phyloP scores from a whole-genome alignment of 2,329 filamentous ascomycete species.

The Penicillium psychrosexuale region DNA sequence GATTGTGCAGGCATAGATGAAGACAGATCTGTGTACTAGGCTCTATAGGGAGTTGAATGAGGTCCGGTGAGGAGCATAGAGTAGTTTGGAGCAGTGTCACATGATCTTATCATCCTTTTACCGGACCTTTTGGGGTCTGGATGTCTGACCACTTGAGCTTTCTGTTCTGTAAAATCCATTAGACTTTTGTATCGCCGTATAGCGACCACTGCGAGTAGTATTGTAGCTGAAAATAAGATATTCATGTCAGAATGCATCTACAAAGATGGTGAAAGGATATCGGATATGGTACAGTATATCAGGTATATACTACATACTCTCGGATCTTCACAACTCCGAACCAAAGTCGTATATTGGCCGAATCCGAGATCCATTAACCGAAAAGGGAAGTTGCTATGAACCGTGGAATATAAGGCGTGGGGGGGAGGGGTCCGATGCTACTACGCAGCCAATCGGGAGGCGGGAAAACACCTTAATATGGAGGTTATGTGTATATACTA shows the following conservation, averaged over 20 bases:
- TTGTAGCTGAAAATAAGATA: too few species aligned
- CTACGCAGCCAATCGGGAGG: not conserved
- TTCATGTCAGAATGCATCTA: too few species aligned
- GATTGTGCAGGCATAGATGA: slow-evolving; percentile 10
- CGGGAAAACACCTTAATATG: not conserved
- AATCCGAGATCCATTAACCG: not conserved
- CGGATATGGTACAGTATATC: too few species aligned
- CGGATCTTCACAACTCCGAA: not conserved
- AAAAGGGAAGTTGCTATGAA: not conserved
- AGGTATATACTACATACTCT: not conserved
- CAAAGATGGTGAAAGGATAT: too few species aligned
- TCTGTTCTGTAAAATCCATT: not conserved
- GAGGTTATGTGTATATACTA: not conserved
- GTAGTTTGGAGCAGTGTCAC: not conserved
- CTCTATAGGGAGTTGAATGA: not conserved
- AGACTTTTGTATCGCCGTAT: too few species aligned
- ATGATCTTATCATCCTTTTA: not conserved
- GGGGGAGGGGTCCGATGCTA: too few species aligned
- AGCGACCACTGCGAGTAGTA: too few species aligned
- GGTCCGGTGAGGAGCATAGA: not conserved
- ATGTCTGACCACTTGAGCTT: not conserved
- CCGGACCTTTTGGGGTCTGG: not conserved
- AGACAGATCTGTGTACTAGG: not conserved
- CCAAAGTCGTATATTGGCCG: not conserved
- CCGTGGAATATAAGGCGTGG: not conserved